Base-by-base conservation (phyloP, 352 stramenopile genomes). In the Peronospora belbahrii region DNA sequence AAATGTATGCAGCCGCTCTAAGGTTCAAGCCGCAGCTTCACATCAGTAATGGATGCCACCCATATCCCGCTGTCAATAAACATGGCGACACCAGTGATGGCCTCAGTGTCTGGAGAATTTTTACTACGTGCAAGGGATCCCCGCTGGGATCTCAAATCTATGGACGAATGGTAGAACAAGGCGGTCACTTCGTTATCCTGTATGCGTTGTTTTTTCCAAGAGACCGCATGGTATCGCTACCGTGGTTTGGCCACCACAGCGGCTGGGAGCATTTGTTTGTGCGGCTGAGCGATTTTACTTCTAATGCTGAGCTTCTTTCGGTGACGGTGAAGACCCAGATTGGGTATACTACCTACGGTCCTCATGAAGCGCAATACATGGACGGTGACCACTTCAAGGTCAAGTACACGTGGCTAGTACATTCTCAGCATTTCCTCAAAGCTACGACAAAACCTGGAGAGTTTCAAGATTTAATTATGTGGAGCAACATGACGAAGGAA, bases 381-480 rank as follows among this genome's bases (percentile, higher is more conserved):
- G 31, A 36, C 13, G 31, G 31, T 9, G 8, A 6, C 14, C 13
- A 14, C 14, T 9, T 36, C 13, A 57, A 57, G 22, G 15, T 57
- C 34, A 22, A 47, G 49, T 51, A 50, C 27, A 46, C 28, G 4
- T 47, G 22, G 34, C 3, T 42, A 3, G 15, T 35, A 36, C 18
- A 34, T 14, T 42, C 23, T 11, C 30, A 43, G 4, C 51, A 59
- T 19, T 59, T 44, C 32, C 36, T 59, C 2, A 34, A 35, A 15
- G 42, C 14, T 6, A 62, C 51, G 1, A 41, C 25, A 3, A 22
- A 25, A 3, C 4, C 30, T 5, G 51, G 57, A 8, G 15, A 58
- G 13, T 47, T 47, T 20, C 42, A 57, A 33, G 25, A 51, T 10
- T 42, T 57, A 13, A 28, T 52, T n/a, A 52, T 52, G 49, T 56